A percentile compares a stretch with the other conserved stretches of the same genome.
phyloP scores from a whole-genome alignment of 225 moss, liverwort and hornwort species.

The Pseudoscleropodium purum region DNA sequence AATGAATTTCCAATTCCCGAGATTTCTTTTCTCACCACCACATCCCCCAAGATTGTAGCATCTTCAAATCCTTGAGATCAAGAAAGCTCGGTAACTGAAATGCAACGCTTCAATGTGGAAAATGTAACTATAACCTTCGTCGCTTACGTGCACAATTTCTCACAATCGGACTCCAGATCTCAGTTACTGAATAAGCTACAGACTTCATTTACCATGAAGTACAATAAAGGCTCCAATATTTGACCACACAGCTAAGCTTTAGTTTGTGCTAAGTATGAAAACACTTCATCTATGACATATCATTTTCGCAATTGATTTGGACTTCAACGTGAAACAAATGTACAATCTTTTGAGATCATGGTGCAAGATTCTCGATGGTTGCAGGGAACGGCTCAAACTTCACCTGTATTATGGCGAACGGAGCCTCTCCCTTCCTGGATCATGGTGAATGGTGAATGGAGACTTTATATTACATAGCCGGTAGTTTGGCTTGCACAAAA shows the following conservation, averaged over 20 bases:
- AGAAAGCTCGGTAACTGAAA: background rate
- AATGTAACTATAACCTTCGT: background rate
- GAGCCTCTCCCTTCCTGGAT: background rate
- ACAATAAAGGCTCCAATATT: background rate
- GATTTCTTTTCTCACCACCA: background rate
- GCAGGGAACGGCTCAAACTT: background rate
- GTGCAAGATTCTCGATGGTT: background rate
- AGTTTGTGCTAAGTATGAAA: background rate
- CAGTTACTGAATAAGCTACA: too few species aligned
- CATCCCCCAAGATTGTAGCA: background rate
- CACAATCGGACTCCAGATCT: background rate
- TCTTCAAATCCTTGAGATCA: background rate
- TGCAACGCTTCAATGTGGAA: background rate
- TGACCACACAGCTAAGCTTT: background rate
- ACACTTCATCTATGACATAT: background rate
- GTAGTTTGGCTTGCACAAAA: background rate
- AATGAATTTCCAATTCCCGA: background rate
- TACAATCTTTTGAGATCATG: background rate
- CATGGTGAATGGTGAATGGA: background rate
- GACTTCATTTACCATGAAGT: background rate
- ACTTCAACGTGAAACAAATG: background rate
- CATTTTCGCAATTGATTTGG: background rate
- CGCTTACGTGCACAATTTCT: background rate
- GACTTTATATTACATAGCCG: background rate
- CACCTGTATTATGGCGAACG: background rate